These are phyloP conservation scores for Leishmania tarentolae DNA, from an alignment of 208 protist species.

Conservation along the genomic window DNA sequence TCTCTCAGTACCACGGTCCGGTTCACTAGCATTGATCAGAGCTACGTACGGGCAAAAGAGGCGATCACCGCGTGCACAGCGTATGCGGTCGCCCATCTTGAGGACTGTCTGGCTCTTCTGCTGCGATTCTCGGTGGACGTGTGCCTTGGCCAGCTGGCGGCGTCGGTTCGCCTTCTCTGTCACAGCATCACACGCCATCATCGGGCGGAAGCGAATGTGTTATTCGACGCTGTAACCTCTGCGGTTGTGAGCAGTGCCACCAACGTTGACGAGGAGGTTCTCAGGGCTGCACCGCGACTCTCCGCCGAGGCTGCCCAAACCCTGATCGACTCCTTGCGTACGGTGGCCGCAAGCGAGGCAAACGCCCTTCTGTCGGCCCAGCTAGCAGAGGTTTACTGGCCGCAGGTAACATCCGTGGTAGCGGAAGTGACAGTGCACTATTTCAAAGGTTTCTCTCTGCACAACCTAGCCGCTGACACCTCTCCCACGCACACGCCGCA, in stretches of 20 bases:
- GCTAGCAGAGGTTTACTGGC: constrained; percentile 22
- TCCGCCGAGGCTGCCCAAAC: constrained; percentile 5
- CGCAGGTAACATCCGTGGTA: constrained; percentile 10
- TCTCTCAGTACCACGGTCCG: constrained; percentile 46
- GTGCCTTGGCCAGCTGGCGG: constrained; percentile 25
- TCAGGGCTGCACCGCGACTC: constrained; percentile 12
- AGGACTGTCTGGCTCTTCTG: constrained; percentile 30
- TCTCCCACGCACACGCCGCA: background rate
- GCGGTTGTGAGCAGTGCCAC: no score
- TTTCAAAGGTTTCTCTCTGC: background rate
- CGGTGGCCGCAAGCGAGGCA: background rate
- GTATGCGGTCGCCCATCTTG: constrained; percentile 7
- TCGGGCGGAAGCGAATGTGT: background rate
- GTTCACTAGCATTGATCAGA: constrained; percentile 61
- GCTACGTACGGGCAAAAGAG: constrained; percentile 46
- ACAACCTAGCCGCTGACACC: constrained; percentile 4
- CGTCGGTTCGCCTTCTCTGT: constrained; percentile 17
- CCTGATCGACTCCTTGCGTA: constrained; percentile 8
- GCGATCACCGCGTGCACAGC: constrained; percentile 12
- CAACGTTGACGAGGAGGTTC: constrained; percentile 6
- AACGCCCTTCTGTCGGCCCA: background rate
- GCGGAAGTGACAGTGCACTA: constrained; percentile 6
- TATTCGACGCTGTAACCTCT: background rate
- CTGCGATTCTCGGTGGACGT: constrained; percentile 28
- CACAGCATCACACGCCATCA: constrained; percentile 12